Percentiles rank a stretch among this genome's conserved stretches.
These are phyloP conservation scores for Myxozyma mucilagina DNA, from an alignment of 805 yeast species.

Conservation along the genomic window DNA sequence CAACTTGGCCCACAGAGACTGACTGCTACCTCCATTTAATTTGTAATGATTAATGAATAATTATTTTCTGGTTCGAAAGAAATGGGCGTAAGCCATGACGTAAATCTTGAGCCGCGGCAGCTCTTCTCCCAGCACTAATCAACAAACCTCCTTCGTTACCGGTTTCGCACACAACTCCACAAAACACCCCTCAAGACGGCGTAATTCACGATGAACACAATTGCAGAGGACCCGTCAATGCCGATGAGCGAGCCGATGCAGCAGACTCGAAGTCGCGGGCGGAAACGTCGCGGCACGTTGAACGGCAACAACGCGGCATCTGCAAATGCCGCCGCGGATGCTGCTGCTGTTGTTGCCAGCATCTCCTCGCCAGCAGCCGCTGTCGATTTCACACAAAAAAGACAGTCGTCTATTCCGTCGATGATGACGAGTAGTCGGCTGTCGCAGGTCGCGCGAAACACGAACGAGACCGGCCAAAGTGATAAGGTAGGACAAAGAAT, in stretches of 20 bases:
- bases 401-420: constrained; percentile 31
- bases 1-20: too few relatives aligned
- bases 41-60: too few relatives aligned
- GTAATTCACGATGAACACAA: constrained; percentile 1
- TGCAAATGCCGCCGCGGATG: not conserved
- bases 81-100: not conserved
- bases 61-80: too few relatives aligned
- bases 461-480: not conserved
- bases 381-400: not conserved
- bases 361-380: not conserved
- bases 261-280: constrained; percentile 10
- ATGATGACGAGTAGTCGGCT: constrained; percentile 16
- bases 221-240: not conserved
- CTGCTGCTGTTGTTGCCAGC: constrained; percentile 5
- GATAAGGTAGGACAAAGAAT: constrained; percentile 18
- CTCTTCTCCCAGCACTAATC: not conserved
- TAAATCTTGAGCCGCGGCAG: not conserved
- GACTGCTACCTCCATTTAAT: too few relatives aligned
- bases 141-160: not conserved
- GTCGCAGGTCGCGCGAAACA: not conserved
- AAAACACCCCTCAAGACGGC: too few relatives aligned
- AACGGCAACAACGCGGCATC: not conserved
- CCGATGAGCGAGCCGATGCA: constrained; percentile 9
- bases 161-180: not conserved
- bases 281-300: constrained; percentile 8